Base-by-base conservation (phyloP, 2,329 filamentous ascomycete genomes). In the Hortaea sp. region DNA sequence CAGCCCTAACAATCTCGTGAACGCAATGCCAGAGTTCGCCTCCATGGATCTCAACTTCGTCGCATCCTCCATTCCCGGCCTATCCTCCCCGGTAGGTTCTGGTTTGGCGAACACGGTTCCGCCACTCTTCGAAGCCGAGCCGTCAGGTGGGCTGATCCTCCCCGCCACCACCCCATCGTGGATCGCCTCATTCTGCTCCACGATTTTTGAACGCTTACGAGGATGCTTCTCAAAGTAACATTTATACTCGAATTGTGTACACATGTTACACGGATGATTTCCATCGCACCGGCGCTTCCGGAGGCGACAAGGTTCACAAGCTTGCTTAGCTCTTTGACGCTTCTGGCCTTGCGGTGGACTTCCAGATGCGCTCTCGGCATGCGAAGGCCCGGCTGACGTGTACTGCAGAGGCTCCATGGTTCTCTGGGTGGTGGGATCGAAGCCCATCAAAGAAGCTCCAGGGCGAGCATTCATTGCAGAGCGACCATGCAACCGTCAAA, bases 251-350 rank as follows among this genome's bases (percentile, higher is more conserved):
- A 73, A 76, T 30, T 74, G 69, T 0, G 68, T 62, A 56, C 76
- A 79, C 31, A 73, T 74, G 41, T 66, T 67, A 55, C 76, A 79
- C 0, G 76, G 76, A 37, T 69, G 63, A 5, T 63, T 63, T 9
- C 75, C 75, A 50, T 78, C 72, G 52, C 76, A 79, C 61, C 75
- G 74, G 40, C 76, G 68, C 58, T 79, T 79, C 42, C 75, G 69
- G 9, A 76, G 67, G 32, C 76, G 68, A 47, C 76, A 79, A 12
- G 73, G 70, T 47, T 71, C 63, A 53, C 62, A 64, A 6, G 62
- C 62, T 44, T 62, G 61, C 40, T 62, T 62, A 9, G 61, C 61
- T 29, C 61, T 53, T 47, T 61, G 60, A 4, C 61, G 56, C 51
- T 63, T 63, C 39, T 58, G 57, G 51, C 43, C 13, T 42, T 50